Evolutionary conservation across 2,329 filamentous ascomycete genomes (phyloP).

Genomic region (Sclerotinia trifoliorum): DNA sequence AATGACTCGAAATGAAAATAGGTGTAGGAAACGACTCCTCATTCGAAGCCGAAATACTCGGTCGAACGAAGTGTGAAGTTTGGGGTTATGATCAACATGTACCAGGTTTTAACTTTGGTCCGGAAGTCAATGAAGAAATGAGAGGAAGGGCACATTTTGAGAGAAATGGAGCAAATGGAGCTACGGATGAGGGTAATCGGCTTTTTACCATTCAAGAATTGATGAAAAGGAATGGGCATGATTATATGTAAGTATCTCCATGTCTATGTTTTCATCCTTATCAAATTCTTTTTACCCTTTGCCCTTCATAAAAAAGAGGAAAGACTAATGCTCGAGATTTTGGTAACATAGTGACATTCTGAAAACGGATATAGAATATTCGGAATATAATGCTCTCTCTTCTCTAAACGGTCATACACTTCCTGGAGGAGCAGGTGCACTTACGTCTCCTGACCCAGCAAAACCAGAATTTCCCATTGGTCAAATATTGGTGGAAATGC

Average conservation of each 20-base stretch:
- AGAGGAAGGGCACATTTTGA: slow-evolving; percentile 39
- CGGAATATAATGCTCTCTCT: slow-evolving; percentile 41
- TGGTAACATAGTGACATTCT: slow-evolving; percentile 40
- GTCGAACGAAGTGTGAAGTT: slow-evolving; percentile 42
- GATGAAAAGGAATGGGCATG: slow-evolving; percentile 43
- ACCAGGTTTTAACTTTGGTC: slow-evolving; percentile 35
- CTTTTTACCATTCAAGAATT: slow-evolving; percentile 42
- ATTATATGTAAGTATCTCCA: slow-evolving; percentile 35
- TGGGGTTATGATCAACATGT: slow-evolving; percentile 45
- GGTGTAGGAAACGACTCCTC: slow-evolving; percentile 21
- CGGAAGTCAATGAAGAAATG: slow-evolving; percentile 33
- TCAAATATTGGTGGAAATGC: slow-evolving; percentile 34
- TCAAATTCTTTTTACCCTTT: background rate
- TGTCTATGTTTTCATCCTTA: background rate
- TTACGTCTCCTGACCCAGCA: slow-evolving; percentile 20
- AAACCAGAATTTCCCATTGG: slow-evolving; percentile 33
- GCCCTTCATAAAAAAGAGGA: background rate
- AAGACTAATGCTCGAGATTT: background rate
- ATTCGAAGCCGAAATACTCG: slow-evolving; percentile 42
- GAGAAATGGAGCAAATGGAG: slow-evolving; percentile 39
- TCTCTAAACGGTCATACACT: slow-evolving; percentile 29
- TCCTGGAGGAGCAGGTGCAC: slow-evolving; percentile 9
- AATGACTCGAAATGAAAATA: background rate
- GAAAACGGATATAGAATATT: slow-evolving; percentile 44
- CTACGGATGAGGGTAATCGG: slow-evolving; percentile 32